A percentile compares a stretch with the other conserved stretches of the same genome.
phyloP scores from a whole-genome alignment of 164 flowering plant genomes.

The Umbellularia californica region DNA sequence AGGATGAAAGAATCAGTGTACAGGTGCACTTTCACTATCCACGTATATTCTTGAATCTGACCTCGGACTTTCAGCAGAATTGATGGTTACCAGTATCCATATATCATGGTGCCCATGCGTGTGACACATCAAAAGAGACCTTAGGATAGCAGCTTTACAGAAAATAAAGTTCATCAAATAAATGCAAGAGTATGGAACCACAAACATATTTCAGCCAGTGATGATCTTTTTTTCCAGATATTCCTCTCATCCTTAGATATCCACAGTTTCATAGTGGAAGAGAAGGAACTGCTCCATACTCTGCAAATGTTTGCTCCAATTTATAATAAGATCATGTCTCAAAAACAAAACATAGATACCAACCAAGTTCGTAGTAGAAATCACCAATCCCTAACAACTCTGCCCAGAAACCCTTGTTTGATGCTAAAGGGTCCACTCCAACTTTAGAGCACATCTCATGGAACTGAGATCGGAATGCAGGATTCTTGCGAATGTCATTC shows the following conservation, averaged over 20 bases:
- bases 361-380: slow-evolving; percentile 97
- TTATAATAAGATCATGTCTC: neutral
- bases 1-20: neutral
- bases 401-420: slow-evolving; percentile 97
- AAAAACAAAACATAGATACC: slow-evolving; percentile 20
- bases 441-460: slow-evolving; percentile 99
- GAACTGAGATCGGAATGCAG: slow-evolving; percentile 87
- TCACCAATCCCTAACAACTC: slow-evolving; percentile 97
- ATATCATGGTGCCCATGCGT: neutral
- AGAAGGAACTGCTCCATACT: no score
- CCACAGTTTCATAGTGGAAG: no score
- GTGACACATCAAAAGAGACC: neutral
- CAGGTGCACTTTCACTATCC: neutral
- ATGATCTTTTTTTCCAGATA: no score
- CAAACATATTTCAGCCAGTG: no score
- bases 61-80: neutral
- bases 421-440: slow-evolving; percentile 96
- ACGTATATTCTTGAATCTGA: neutral
- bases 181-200: no score
- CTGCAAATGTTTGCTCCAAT: no score
- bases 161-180: no score
- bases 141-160: neutral
- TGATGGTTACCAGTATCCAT: neutral
- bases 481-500: slow-evolving; percentile 97
- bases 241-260: no score